phyloP scores from a whole-genome alignment of 139 green algal genomes.

The Chlamydomonas sp. region DNA sequence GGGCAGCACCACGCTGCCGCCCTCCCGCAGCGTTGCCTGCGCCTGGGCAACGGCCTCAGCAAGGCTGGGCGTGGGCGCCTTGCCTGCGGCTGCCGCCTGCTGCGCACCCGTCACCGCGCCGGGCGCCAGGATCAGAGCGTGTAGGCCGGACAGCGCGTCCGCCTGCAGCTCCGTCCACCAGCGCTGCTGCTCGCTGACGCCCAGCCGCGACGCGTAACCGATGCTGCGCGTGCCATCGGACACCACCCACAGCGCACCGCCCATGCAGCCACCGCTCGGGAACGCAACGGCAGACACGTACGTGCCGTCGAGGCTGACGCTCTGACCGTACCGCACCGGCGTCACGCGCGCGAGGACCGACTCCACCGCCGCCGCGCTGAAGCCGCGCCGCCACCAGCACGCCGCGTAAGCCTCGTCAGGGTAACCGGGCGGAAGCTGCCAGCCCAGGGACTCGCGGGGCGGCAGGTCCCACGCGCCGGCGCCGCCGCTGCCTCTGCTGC shows the following conservation, averaged over 20 bases:
- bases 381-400: too few relatives aligned
- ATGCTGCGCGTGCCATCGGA: conserved; percentile 11
- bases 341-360: too few relatives aligned
- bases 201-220: not conserved
- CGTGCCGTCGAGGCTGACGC: conserved; percentile 23
- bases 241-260: conserved; percentile 30
- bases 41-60: not conserved
- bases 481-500: too few relatives aligned
- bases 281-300: conserved; percentile 24
- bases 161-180: conserved; percentile 6
- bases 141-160: not conserved
- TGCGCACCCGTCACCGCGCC: not conserved
- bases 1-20: conserved; percentile 5
- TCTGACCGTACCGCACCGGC: conserved; percentile 33
- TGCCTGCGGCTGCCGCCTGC: not conserved
- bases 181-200: not conserved
- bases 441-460: too few relatives aligned
- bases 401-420: too few relatives aligned
- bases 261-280: conserved; percentile 24
- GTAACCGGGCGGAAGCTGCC: too few relatives aligned
- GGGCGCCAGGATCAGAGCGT: conserved; percentile 10
- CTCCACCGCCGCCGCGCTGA: too few relatives aligned
- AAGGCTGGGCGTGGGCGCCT: not conserved
- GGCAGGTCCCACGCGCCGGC: too few relatives aligned
- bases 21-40: not conserved